Evolutionary conservation across 2,329 filamentous ascomycete species (phyloP).

Genomic region (Apiospora malaysiana): DNA sequence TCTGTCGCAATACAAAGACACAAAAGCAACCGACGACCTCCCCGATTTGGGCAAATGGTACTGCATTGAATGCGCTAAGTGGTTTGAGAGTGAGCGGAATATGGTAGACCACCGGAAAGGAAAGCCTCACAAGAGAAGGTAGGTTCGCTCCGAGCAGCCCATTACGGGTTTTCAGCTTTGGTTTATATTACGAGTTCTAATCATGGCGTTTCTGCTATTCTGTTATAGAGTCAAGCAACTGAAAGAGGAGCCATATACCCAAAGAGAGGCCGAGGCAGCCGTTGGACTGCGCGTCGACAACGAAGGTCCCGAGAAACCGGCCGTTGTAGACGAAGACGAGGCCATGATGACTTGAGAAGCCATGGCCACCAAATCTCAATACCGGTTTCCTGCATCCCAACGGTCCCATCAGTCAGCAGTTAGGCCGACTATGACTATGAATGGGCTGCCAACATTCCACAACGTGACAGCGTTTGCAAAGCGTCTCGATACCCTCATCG

Average conservation of each 20-base stretch:
- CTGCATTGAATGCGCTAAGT: constrained; percentile 93
- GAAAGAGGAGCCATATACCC: constrained; percentile 83
- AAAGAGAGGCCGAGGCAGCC: constrained; percentile 84
- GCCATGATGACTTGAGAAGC: constrained; percentile 43
- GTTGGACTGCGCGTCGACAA: constrained; percentile 76
- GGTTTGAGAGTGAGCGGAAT: constrained; percentile 87
- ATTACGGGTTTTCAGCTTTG: not conserved
- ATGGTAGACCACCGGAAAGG: constrained; percentile 78
- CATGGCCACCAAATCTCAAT: not conserved
- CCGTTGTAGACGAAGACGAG: constrained; percentile 43
- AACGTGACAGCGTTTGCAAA: not conserved
- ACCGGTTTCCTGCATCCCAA: not conserved
- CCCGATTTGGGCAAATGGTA: constrained; percentile 87
- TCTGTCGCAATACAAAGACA: constrained; percentile 76
- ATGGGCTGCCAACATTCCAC: not conserved
- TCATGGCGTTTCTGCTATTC: not conserved
- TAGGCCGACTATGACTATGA: not conserved
- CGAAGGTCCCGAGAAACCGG: constrained; percentile 42
- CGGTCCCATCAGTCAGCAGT: not conserved
- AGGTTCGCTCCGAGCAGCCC: constrained; percentile 28
- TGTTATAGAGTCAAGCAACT: constrained; percentile 75
- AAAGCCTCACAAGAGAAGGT: constrained; percentile 94
- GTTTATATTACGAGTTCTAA: constrained; percentile 31
- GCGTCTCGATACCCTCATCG: constrained; percentile 13
- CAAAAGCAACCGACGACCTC: constrained; percentile 83